These are phyloP conservation scores for Tympanopsis confertula DNA, from an alignment of 2,329 filamentous ascomycete genomes.

Conservation along the genomic window DNA sequence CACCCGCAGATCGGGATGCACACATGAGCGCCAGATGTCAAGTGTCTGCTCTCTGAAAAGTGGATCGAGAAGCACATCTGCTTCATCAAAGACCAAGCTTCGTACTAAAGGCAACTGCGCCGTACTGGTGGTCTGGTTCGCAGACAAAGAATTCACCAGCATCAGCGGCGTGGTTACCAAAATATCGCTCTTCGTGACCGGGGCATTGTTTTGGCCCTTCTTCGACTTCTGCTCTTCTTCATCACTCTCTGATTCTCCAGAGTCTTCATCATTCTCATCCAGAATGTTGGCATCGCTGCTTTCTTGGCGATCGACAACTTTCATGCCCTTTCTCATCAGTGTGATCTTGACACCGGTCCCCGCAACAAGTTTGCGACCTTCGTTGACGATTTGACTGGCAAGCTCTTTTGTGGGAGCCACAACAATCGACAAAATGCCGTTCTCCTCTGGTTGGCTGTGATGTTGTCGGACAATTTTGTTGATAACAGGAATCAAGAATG, in stretches of 20 bases:
- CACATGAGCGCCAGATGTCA: constrained; percentile 71
- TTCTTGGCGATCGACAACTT: constrained; percentile 22
- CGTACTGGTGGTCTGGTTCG: constrained; percentile 24
- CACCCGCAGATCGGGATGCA: constrained; percentile 54
- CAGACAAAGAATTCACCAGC: constrained; percentile 61
- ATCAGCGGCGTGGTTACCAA: constrained; percentile 71
- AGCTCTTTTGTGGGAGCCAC: constrained; percentile 71
- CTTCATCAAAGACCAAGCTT: constrained; percentile 79
- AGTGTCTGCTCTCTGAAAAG: constrained; percentile 84
- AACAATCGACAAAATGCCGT: constrained; percentile 54
- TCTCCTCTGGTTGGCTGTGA: constrained; percentile 28
- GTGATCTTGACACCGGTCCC: constrained; percentile 72
- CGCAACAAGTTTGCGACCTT: constrained; percentile 69
- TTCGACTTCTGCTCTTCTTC: background rate
- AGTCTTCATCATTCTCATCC: background rate
- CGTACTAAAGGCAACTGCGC: constrained; percentile 54
- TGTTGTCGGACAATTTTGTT: constrained; percentile 57
- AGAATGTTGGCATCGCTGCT: background rate
- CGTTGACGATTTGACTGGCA: constrained; percentile 69
- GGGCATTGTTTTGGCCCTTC: constrained; percentile 7
- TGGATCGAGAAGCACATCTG: constrained; percentile 83
- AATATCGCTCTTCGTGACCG: constrained; percentile 63
- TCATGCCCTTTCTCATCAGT: constrained; percentile 78
- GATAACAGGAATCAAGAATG: constrained; percentile 80
- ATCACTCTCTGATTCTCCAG: background rate